Base-by-base conservation (phyloP, 768 basidiomycete genomes). In the Saitozyma sp. region DNA sequence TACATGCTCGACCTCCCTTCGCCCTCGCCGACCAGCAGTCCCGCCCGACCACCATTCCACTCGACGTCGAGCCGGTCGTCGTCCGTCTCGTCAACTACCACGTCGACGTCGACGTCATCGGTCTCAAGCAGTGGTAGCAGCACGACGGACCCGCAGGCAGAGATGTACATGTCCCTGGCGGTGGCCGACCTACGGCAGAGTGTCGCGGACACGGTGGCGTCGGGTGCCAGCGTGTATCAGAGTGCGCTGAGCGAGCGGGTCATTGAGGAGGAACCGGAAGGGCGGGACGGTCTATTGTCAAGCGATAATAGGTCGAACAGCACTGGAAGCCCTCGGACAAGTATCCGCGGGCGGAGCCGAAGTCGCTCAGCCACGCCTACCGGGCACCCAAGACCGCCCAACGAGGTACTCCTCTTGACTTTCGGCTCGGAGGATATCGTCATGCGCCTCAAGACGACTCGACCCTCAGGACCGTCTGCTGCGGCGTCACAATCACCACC, bases 401-500 rank as follows among this genome's bases (percentile, higher is more conserved):
- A 5, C 29, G 29, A 29, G 29, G 55, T 58, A 8, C 16, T 67
- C 17, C 65, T 92, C 9, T 59, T 90, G 13, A 88, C 87, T 7
- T 83, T 90, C 56, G 86, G 87, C 16, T 74, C 83, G 13, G 84
- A 87, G 39, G 86, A 90, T 17, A 82, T 91, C 54, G 74, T 84
- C 3, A 63, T 90, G 51, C 81, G 82, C 50, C 75, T 91, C 17
- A 79, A 78, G 41, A 87, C 85, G 0, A 84, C 85, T 50, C 76
- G 80, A 48, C 63, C 65, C 54, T 62, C 29, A 13, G 38, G 9
- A 17, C 63, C 19, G 58, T 11, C 3, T 9, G 50, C 40, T 17
- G 8, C 46, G 5, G 9, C 29, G 29, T 5, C 40, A 11, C 20
- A 41, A 29, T 8, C 55, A 17, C 10, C 65, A 10, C n/a, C 37